Conservation (phyloP, 129 eudicot genomes). For the Erigeron canadensis region DNA sequence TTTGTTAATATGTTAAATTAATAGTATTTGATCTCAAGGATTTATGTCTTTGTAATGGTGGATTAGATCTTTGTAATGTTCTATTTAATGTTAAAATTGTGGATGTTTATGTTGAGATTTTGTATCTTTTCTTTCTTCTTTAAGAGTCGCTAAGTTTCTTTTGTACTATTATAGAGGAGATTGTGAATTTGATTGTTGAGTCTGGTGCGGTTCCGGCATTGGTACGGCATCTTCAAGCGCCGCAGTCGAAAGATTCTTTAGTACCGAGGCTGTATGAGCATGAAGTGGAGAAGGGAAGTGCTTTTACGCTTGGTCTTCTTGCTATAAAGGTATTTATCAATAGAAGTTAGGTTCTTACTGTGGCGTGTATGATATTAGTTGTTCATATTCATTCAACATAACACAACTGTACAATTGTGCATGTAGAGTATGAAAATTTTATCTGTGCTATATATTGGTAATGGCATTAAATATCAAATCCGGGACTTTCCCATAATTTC, state of each 20-base stretch:
- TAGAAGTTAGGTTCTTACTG: background rate
- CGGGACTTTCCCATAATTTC: background rate
- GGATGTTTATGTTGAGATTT: background rate
- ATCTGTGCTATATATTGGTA: background rate
- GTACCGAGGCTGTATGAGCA: conserved; percentile 45
- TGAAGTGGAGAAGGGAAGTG: conserved; percentile 66
- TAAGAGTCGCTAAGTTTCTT: conserved; percentile 18
- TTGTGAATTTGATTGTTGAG: conserved; percentile 55
- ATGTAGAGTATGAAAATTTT: background rate
- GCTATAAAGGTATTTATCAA: conserved; percentile 50
- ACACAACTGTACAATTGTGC: too few species aligned
- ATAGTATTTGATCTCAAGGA: background rate
- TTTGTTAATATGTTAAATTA: background rate
- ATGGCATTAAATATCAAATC: background rate
- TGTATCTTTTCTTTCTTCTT: background rate
- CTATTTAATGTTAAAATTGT: background rate
- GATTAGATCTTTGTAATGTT: background rate
- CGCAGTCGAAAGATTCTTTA: conserved; percentile 28
- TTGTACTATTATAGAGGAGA: conserved; percentile 42
- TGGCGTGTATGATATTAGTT: conserved; percentile 13
- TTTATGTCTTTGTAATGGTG: background rate
- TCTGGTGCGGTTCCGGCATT: conserved; percentile 55
- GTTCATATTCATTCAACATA: too few species aligned
- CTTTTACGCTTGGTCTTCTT: conserved; percentile 63
- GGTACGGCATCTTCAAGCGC: conserved; percentile 55